Evolutionary conservation across 2,329 filamentous ascomycete genomes (phyloP), one percentile per base, ranked within the genome.

Genomic region (Epichloe sibirici): DNA sequence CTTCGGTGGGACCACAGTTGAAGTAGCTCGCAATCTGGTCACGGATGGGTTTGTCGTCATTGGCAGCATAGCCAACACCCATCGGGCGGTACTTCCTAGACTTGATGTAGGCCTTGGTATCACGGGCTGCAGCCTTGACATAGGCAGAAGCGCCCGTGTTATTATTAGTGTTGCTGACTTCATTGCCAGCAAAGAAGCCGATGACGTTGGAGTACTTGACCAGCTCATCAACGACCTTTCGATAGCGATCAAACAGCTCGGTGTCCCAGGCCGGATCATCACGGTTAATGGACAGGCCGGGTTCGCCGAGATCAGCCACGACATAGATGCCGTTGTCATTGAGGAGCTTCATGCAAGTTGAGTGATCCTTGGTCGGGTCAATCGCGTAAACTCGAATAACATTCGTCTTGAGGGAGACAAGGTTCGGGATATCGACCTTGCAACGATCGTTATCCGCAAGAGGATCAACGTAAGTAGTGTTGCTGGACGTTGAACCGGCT

Each of bases 171-270:
- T 96, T 95, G 62, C 90, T 85, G 57, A 98, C 93, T 74, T 98
- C 93, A 73, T 98, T 98, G 68, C 93, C 93, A 61, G 91, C 91
- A 69, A 98, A 97, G 85, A 97, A 98, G 63, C 93, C 93, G 58
- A 98, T 82, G 51, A 88, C 84, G 74, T 98, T 98, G 70, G 81
- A 79, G 77, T 95, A 98, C 66, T 87, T 77, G 62, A 78, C 76
- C 64, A 98, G 74, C 58, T 81, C 77, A 66, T 97, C 90, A 54
- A 98, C 75, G 55, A 98, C 93, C 40, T 73, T 71, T 54, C 83
- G 86, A 77, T 98, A 98, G 59, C 89, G 88, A 42, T 76, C 67
- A 73, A 84, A 95, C 47, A 96, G 78, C 12, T 78, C 78, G 51
- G 83, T 78, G 66, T 89, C 83, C 93, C 93, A 98, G 56, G 75